Evolutionary conservation across 2,329 filamentous ascomycete species (phyloP).

Genomic region (Gremmenia infestans): DNA sequence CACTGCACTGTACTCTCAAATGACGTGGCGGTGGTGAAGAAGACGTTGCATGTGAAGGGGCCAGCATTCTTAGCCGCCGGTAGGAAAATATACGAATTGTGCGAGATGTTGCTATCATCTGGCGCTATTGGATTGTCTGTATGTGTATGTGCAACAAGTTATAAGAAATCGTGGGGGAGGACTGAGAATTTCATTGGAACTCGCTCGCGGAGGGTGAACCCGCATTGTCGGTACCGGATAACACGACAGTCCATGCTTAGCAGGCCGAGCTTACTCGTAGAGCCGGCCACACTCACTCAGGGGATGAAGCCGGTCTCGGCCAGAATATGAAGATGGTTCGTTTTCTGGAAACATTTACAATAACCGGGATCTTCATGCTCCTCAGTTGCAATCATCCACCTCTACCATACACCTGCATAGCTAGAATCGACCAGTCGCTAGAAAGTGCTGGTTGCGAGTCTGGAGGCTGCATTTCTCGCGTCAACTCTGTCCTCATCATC

Average conservation of each 20-base stretch:
- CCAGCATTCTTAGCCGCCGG: neutral
- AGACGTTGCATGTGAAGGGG: neutral
- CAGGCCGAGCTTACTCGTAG: no score
- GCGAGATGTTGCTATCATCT: constrained; percentile 7
- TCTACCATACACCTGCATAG: neutral
- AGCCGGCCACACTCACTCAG: no score
- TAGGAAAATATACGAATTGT: neutral
- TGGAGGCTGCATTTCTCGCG: constrained; percentile 89
- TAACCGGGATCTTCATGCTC: neutral
- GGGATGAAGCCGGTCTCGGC: no score
- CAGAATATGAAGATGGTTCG: neutral
- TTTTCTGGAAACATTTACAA: neutral
- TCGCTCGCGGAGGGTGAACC: neutral
- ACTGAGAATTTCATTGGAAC: constrained; percentile 7
- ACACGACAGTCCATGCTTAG: no score
- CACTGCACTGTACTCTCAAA: neutral
- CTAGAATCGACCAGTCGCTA: neutral
- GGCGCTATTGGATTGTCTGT: neutral
- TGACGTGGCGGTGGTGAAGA: neutral
- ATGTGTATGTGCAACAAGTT: constrained; percentile 7
- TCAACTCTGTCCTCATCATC: constrained; percentile 93
- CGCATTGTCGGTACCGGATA: neutral
- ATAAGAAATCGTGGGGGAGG: constrained; percentile 16
- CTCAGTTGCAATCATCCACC: neutral
- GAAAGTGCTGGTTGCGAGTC: constrained; percentile 80